These are phyloP conservation scores for Hemisphaericaspora xylanilytica DNA, from an alignment of 1,139 yeast species.

Conservation along the genomic window DNA sequence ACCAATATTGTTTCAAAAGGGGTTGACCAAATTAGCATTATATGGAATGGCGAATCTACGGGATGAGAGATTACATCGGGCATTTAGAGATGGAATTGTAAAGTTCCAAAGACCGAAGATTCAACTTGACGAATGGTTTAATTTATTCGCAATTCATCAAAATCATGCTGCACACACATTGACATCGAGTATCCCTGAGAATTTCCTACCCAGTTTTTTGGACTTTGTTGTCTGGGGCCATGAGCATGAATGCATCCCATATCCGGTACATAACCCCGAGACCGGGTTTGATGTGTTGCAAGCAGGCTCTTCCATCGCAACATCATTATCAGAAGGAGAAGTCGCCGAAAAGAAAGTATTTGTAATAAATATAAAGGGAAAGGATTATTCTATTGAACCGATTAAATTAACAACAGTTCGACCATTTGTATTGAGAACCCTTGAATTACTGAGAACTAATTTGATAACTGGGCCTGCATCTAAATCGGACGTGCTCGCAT, in stretches of 20 bases:
- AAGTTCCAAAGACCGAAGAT: slow-evolving; percentile 70
- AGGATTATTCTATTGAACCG: slow-evolving; percentile 60
- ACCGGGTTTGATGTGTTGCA: slow-evolving; percentile 79
- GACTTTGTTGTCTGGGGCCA: slow-evolving; percentile 95
- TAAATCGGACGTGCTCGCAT: slow-evolving; percentile 59
- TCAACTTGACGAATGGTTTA: slow-evolving; percentile 71
- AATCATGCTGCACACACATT: slow-evolving; percentile 79
- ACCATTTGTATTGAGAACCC: slow-evolving; percentile 75
- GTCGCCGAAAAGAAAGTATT: slow-evolving; percentile 72
- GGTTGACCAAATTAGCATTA: slow-evolving; percentile 74
- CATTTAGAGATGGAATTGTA: slow-evolving; percentile 79
- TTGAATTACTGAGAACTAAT: slow-evolving; percentile 53
- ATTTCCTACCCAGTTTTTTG: slow-evolving; percentile 73
- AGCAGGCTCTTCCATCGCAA: slow-evolving; percentile 94
- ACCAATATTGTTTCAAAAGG: slow-evolving; percentile 85
- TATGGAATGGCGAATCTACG: slow-evolving; percentile 88
- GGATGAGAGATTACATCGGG: slow-evolving; percentile 81
- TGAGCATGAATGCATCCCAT: slow-evolving; percentile 90
- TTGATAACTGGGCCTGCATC: slow-evolving; percentile 65
- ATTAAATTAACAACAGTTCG: slow-evolving; percentile 71
- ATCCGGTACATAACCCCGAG: slow-evolving; percentile 61
- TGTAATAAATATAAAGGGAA: slow-evolving; percentile 60
- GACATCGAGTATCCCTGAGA: slow-evolving; percentile 82
- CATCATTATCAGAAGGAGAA: slow-evolving; percentile 86
- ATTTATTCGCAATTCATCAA: slow-evolving; percentile 87